These are phyloP conservation scores for Arthrocladium fulminans DNA, from an alignment of 2,329 filamentous ascomycete genomes.

Conservation along the genomic window DNA sequence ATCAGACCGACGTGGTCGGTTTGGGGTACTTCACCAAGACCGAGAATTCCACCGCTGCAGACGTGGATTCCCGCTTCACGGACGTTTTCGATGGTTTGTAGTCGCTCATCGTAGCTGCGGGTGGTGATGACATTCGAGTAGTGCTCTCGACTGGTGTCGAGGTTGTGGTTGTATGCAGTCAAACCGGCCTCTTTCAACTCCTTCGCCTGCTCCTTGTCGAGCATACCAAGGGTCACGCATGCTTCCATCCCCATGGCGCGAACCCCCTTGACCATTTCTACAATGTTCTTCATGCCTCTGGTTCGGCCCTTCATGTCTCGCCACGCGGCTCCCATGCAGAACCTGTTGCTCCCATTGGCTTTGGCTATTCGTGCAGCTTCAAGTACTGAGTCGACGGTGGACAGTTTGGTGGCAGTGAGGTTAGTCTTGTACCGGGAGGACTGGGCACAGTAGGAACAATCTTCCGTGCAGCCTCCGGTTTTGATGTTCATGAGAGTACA, in stretches of 20 bases:
- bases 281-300: conserved; percentile 72
- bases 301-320: conserved; percentile 87
- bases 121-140: conserved; percentile 83
- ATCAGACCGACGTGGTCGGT: conserved; percentile 75
- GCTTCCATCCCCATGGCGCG: conserved; percentile 76
- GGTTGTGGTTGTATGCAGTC: conserved; percentile 90
- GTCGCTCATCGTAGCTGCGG: conserved; percentile 74
- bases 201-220: conserved; percentile 68
- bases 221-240: conserved; percentile 92
- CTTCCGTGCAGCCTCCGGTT: conserved; percentile 82
- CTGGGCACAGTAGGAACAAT: conserved; percentile 89
- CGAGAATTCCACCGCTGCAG: conserved; percentile 81
- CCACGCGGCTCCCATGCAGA: conserved; percentile 95
- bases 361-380: conserved; percentile 68
- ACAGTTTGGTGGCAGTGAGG: conserved; percentile 67
- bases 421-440: conserved; percentile 72
- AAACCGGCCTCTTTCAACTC: conserved; percentile 76
- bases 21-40: conserved; percentile 63
- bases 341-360: conserved; percentile 76
- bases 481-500: conserved; percentile 97
- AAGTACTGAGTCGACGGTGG: conserved; percentile 68
- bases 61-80: conserved; percentile 81
- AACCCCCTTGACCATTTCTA: conserved; percentile 76
- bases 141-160: conserved; percentile 77
- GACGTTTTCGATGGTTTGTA: conserved; percentile 70